phyloP scores from a whole-genome alignment of 805 yeast species.

The Candida golubevii region DNA sequence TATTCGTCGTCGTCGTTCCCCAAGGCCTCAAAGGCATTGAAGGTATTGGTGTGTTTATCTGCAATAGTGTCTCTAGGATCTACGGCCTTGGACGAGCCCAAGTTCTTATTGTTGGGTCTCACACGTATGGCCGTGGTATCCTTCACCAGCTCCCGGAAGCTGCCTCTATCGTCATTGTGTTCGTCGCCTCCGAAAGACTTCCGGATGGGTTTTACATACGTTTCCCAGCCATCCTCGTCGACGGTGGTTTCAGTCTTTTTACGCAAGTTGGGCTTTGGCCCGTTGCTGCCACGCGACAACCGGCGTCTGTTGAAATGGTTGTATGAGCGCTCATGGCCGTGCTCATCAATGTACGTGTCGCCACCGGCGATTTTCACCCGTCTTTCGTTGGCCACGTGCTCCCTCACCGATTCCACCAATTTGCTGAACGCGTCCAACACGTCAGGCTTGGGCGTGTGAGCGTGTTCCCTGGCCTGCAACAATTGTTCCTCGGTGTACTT shows the following conservation, averaged over 20 bases:
- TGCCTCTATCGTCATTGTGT: constrained; percentile 42
- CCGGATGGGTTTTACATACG: constrained; percentile 45
- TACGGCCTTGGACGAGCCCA: constrained; percentile 68
- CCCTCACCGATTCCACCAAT: constrained; percentile 63
- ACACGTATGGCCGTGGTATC: constrained; percentile 46
- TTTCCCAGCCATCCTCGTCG: constrained; percentile 84
- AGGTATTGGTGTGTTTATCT: constrained; percentile 59
- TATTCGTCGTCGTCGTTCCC: constrained; percentile 51
- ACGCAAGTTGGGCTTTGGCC: constrained; percentile 48
- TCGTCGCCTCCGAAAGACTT: constrained; percentile 49
- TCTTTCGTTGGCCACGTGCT: constrained; percentile 33
- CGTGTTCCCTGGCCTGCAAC: constrained; percentile 51
- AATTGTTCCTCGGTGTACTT: constrained; percentile 73
- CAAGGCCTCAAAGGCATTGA: constrained; percentile 81
- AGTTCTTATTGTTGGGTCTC: constrained; percentile 70
- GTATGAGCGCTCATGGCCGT: constrained; percentile 43
- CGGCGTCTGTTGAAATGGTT: constrained; percentile 55
- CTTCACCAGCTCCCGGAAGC: constrained; percentile 44
- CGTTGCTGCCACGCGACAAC: constrained; percentile 43
- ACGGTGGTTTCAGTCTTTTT: constrained; percentile 51
- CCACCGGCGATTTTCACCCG: constrained; percentile 33
- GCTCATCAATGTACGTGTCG: constrained; percentile 43
- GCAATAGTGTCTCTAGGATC: constrained; percentile 69
- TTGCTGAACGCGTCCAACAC: constrained; percentile 62
- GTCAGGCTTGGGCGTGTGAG: constrained; percentile 56